phyloP scores from a whole-genome alignment of 345 rosid species.

The Brassica cretica region DNA sequence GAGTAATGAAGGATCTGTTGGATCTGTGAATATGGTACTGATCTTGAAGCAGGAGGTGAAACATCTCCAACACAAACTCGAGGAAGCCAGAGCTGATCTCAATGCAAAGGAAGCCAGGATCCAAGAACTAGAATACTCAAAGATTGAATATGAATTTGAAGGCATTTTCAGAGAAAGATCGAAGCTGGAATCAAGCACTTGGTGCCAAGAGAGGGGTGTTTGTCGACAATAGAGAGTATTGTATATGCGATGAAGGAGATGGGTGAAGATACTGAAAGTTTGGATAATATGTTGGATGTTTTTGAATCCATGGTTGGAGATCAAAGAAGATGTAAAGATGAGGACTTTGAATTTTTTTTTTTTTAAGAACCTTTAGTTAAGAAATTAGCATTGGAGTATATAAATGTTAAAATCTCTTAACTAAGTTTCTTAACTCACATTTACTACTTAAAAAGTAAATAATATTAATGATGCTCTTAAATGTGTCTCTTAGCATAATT shows the following conservation, averaged over 20 bases:
- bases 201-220: constrained; percentile 61
- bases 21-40: constrained; percentile 12
- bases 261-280: constrained; percentile 49
- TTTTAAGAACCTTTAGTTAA: no score
- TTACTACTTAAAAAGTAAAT: no score
- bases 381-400: no score
- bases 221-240: constrained; percentile 85
- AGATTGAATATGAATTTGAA: constrained; percentile 62
- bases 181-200: constrained; percentile 76
- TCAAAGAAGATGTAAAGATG: constrained; percentile 67
- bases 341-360: constrained; percentile 37
- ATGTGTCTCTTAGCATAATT: no score
- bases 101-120: constrained; percentile 54
- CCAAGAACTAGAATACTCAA: constrained; percentile 60
- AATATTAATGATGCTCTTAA: no score
- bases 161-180: constrained; percentile 59
- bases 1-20: no score
- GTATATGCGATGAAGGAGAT: constrained; percentile 63
- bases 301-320: constrained; percentile 80
- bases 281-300: constrained; percentile 62
- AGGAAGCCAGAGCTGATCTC: constrained; percentile 48
- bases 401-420: no score
- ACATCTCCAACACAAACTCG: constrained; percentile 49
- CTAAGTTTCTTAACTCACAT: no score
- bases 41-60: constrained; percentile 52